Conservation (phyloP, 441 rosid species). For the Adansonia gregorii region DNA sequence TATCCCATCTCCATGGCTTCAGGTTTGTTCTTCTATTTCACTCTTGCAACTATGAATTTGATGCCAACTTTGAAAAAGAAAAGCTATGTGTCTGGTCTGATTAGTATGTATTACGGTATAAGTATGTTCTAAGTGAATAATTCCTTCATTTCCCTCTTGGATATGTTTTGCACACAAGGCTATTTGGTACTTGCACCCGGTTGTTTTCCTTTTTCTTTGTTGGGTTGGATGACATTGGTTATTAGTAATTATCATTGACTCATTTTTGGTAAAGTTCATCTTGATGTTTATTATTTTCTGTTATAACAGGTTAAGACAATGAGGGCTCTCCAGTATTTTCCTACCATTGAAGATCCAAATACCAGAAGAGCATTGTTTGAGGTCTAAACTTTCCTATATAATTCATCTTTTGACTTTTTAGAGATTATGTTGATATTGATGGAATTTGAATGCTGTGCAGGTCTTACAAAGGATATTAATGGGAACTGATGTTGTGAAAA, state of each 20-base stretch:
- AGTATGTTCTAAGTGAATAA: constrained; percentile 5
- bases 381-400: constrained; percentile 47
- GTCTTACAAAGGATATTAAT: constrained; percentile 92
- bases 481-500: constrained; percentile 99
- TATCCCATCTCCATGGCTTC: constrained; percentile 99
- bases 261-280: constrained; percentile 25
- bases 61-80: neutral
- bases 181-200: constrained; percentile 1
- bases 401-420: constrained; percentile 15
- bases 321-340: constrained; percentile 99
- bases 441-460: constrained; percentile 48
- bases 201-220: neutral
- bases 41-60: neutral
- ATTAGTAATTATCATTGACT: constrained; percentile 5
- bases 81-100: neutral
- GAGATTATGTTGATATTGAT: constrained; percentile 35
- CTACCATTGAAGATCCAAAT: constrained; percentile 96
- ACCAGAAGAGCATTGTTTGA: constrained; percentile 91
- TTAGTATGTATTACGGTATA: neutral
- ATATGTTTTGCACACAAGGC: neutral
- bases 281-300: constrained; percentile 32
- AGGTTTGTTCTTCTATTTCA: constrained; percentile 51
- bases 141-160: constrained; percentile 13
- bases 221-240: neutral
- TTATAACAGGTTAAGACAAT: constrained; percentile 85